Evolutionary conservation across 805 yeast species (phyloP).

Genomic region (Candida tibetensis): DNA sequence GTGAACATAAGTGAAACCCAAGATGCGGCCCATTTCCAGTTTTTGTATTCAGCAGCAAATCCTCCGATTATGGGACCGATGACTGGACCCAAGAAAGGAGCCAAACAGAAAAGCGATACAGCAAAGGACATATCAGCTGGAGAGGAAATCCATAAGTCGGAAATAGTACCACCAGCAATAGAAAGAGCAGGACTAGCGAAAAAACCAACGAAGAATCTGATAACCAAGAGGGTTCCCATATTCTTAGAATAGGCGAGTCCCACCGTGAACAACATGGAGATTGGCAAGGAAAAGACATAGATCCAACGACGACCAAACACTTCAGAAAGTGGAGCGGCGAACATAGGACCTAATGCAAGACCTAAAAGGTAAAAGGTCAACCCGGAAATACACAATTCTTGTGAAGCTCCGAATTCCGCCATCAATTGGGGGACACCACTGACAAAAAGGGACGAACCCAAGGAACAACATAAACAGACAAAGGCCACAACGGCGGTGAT

Average conservation of each 20-base stretch:
- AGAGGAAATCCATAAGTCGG: slow-evolving; percentile 62
- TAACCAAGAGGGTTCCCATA: slow-evolving; percentile 58
- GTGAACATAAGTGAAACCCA: slow-evolving; percentile 73
- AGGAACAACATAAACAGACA: slow-evolving; percentile 65
- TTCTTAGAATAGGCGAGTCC: slow-evolving; percentile 67
- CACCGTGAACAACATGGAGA: slow-evolving; percentile 69
- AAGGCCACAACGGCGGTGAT: slow-evolving; percentile 63
- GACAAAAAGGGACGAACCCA: slow-evolving; percentile 73
- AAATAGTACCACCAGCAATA: slow-evolving; percentile 79
- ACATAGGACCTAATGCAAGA: slow-evolving; percentile 65
- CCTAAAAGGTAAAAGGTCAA: slow-evolving; percentile 69
- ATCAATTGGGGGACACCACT: slow-evolving; percentile 59
- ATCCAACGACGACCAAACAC: slow-evolving; percentile 64
- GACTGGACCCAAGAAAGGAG: slow-evolving; percentile 80
- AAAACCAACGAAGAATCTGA: slow-evolving; percentile 72
- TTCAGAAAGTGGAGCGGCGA: slow-evolving; percentile 74
- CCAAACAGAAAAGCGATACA: slow-evolving; percentile 73
- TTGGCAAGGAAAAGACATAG: slow-evolving; percentile 57
- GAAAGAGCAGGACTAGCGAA: slow-evolving; percentile 82
- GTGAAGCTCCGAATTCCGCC: slow-evolving; percentile 48
- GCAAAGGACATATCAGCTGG: slow-evolving; percentile 66
- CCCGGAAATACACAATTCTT: slow-evolving; percentile 64
- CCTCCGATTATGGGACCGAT: slow-evolving; percentile 75
- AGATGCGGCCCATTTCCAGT: slow-evolving; percentile 65
- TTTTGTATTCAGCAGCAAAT: slow-evolving; percentile 60